phyloP scores from a whole-genome alignment of 129 eudicot genomes.

The Cynara cardunculus region DNA sequence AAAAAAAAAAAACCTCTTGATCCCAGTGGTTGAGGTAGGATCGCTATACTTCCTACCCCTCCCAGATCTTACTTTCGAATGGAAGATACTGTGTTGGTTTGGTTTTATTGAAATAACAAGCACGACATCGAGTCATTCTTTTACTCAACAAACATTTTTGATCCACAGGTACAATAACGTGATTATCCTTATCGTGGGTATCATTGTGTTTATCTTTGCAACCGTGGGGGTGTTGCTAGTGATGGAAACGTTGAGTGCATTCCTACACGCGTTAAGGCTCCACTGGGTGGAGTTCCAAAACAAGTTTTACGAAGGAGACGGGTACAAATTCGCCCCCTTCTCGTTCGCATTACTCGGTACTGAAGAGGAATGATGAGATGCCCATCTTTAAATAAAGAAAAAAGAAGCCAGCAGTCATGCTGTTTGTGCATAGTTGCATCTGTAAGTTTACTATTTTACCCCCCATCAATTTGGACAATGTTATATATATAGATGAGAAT shows the following conservation, averaged over 20 bases:
- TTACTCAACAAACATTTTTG: neutral
- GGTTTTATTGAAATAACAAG: neutral
- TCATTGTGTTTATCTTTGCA: slow-evolving; percentile 69
- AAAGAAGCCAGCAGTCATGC: slow-evolving; percentile 8
- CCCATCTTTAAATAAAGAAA: neutral
- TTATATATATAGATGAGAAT: slow-evolving; percentile 11
- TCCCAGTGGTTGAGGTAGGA: no score
- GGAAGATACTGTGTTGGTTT: neutral
- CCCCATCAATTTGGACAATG: neutral
- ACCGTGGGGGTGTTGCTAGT: slow-evolving; percentile 93
- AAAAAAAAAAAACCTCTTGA: no score
- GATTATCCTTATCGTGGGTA: slow-evolving; percentile 52
- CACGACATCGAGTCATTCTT: neutral
- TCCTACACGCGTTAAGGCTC: slow-evolving; percentile 88
- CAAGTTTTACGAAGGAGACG: slow-evolving; percentile 96
- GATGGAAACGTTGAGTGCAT: slow-evolving; percentile 97
- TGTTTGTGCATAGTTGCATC: slow-evolving; percentile 31
- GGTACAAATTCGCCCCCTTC: slow-evolving; percentile 83
- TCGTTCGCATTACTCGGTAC: slow-evolving; percentile 53
- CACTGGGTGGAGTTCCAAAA: slow-evolving; percentile 98
- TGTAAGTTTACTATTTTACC: slow-evolving; percentile 20
- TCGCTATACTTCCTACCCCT: no score
- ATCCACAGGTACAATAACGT: slow-evolving; percentile 62
- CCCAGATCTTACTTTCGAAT: neutral
- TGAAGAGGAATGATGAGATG: slow-evolving; percentile 59